phyloP scores from a whole-genome alignment of 441 rosid species.

The Adansonia grandidieri region DNA sequence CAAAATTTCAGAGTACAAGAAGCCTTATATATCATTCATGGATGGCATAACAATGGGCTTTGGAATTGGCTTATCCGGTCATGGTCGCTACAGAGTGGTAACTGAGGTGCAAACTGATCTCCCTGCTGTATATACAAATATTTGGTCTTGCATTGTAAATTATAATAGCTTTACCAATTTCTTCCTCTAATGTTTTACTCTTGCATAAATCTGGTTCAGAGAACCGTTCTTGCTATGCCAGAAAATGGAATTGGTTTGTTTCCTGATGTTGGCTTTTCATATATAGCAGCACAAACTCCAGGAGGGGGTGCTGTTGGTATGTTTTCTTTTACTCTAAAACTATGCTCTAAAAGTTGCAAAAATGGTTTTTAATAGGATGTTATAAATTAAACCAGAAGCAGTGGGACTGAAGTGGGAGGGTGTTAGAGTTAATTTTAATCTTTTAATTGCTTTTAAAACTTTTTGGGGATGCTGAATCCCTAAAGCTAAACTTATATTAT shows the following conservation, averaged over 20 bases:
- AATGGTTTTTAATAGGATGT: not conserved
- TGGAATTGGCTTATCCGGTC: slow-evolving; percentile 94
- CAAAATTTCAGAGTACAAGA: slow-evolving; percentile 83
- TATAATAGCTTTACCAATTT: not conserved
- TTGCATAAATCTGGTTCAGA: slow-evolving; percentile 44
- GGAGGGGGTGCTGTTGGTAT: slow-evolving; percentile 93
- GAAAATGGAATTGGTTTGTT: slow-evolving; percentile 96
- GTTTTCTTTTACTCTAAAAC: slow-evolving; percentile 20
- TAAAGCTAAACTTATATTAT: not conserved
- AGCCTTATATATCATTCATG: slow-evolving; percentile 86
- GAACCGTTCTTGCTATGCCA: slow-evolving; percentile 92
- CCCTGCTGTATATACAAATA: slow-evolving; percentile 17
- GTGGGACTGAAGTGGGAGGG: not conserved
- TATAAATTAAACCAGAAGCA: slow-evolving; percentile 10
- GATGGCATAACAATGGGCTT: slow-evolving; percentile 97
- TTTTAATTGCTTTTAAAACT: not conserved
- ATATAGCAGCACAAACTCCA: slow-evolving; percentile 82
- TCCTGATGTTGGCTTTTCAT: slow-evolving; percentile 94
- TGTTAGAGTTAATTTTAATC: not conserved
- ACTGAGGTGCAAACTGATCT: slow-evolving; percentile 64
- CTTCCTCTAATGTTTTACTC: slow-evolving; percentile 16
- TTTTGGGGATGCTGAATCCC: not conserved
- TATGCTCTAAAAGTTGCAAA: not conserved
- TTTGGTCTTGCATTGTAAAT: slow-evolving; percentile 7
- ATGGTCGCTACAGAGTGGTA: slow-evolving; percentile 79